A percentile compares a stretch with the other conserved stretches of the same genome.
phyloP scores from a whole-genome alignment of 2,329 filamentous ascomycete species.

The Epichloe elymi region DNA sequence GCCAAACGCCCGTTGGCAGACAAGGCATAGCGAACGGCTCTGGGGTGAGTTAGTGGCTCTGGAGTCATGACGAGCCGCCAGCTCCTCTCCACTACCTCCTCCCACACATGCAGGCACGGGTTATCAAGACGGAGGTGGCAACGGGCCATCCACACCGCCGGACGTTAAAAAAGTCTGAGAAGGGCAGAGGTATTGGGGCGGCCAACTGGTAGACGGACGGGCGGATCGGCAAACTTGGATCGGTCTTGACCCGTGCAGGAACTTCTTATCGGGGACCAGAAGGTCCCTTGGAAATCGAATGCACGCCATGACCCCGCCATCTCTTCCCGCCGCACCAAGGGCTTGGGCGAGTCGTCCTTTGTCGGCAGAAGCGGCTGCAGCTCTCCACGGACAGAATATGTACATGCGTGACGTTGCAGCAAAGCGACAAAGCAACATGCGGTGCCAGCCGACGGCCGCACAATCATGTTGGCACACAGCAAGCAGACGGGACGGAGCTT shows the following conservation, averaged over 20 bases:
- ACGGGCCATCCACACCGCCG: neutral
- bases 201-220: neutral
- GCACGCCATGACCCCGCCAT: neutral
- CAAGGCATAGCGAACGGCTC: too few species aligned
- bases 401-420: neutral
- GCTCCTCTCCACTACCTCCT: too few species aligned
- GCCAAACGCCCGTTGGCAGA: neutral
- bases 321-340: neutral
- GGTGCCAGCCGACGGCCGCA: neutral
- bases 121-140: neutral
- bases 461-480: neutral
- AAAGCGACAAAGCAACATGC: too few species aligned
- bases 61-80: too few species aligned
- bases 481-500: too few species aligned
- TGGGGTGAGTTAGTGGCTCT: too few species aligned
- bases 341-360: neutral
- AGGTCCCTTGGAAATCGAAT: neutral
- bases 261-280: too few species aligned
- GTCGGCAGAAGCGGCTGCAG: neutral
- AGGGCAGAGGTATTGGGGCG: neutral
- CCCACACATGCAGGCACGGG: slow-evolving; percentile 1
- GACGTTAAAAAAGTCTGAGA: neutral
- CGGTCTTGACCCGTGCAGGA: too few species aligned
- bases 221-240: neutral
- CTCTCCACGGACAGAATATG: too few species aligned